Evolutionary conservation across 2,329 filamentous ascomycete genomes (phyloP).

Genomic region (Fusarium duplospermum): DNA sequence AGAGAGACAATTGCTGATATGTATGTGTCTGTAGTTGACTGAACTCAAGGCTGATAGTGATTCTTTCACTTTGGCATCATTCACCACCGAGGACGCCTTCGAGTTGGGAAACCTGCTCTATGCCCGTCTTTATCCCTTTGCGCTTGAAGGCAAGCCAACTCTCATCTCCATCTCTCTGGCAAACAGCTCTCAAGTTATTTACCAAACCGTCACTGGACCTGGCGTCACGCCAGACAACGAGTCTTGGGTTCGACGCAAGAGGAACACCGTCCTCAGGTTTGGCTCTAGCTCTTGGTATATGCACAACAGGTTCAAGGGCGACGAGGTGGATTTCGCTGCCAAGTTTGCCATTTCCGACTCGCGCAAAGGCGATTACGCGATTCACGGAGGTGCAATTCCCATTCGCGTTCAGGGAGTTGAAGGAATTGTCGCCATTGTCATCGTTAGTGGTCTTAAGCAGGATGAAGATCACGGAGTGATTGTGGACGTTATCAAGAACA

Average conservation of each 20-base stretch:
- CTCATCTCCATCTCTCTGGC: constrained; percentile 75
- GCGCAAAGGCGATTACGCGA: constrained; percentile 73
- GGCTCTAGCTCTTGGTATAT: constrained; percentile 78
- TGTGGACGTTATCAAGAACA: constrained; percentile 72
- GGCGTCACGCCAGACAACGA: constrained; percentile 80
- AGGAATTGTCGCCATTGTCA: constrained; percentile 78
- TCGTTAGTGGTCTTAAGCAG: constrained; percentile 81
- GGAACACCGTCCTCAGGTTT: constrained; percentile 77
- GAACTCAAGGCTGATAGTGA: constrained; percentile 52
- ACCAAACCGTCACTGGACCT: constrained; percentile 74
- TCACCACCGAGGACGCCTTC: constrained; percentile 74
- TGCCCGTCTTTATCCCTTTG: constrained; percentile 67
- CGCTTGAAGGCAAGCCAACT: constrained; percentile 54
- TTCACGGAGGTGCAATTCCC: constrained; percentile 82
- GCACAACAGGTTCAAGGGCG: constrained; percentile 72
- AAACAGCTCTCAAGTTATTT: constrained; percentile 70
- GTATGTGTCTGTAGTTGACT: constrained; percentile 35
- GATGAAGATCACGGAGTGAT: constrained; percentile 83
- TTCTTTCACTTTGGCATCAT: constrained; percentile 61
- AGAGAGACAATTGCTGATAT: constrained; percentile 1
- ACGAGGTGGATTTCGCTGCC: constrained; percentile 72
- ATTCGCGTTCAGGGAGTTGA: constrained; percentile 79
- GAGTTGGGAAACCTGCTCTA: constrained; percentile 73
- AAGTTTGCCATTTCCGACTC: constrained; percentile 72
- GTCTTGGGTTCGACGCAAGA: constrained; percentile 76